phyloP scores from a whole-genome alignment of 257 asterid species.

The Lavandula angustifolia region DNA sequence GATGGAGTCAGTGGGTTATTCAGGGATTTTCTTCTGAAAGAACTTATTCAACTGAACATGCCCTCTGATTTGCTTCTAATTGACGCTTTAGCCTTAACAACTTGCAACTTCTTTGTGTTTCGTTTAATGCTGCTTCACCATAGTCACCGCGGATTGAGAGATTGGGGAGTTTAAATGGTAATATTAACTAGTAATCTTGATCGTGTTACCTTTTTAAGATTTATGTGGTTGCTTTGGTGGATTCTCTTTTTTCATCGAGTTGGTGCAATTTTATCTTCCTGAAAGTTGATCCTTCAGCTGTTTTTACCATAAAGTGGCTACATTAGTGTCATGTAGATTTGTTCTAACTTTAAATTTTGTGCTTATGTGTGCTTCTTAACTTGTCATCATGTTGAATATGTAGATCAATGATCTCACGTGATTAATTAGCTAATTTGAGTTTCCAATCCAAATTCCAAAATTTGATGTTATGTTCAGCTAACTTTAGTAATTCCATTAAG shows the following conservation, averaged over 20 bases:
- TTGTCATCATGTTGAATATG: conserved; percentile 18
- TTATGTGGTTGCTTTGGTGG: neutral
- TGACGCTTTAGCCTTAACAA: no score
- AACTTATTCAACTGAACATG: neutral
- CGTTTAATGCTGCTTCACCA: no score
- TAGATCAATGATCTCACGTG: conserved; percentile 16
- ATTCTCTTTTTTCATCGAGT: neutral
- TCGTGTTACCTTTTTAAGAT: neutral
- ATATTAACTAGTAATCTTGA: neutral
- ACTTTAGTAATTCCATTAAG: conserved; percentile 3
- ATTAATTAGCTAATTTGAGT: conserved; percentile 8
- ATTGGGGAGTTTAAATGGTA: conserved; percentile 6
- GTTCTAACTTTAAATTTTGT: neutral
- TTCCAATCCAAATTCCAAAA: conserved; percentile 12
- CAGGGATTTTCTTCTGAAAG: no score
- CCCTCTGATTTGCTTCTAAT: neutral
- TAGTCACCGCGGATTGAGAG: neutral
- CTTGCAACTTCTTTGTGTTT: no score
- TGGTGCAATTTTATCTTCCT: neutral
- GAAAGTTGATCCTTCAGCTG: conserved; percentile 10
- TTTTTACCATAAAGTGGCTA: neutral
- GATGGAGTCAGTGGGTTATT: no score
- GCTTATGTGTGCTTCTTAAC: conserved; percentile 18
- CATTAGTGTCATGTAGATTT: conserved; percentile 8
- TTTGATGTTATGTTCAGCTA: conserved; percentile 16